These are phyloP conservation scores for Conticribra weissflogii DNA, from an alignment of 108 stramenopile genomes.

Conservation along the genomic window DNA sequence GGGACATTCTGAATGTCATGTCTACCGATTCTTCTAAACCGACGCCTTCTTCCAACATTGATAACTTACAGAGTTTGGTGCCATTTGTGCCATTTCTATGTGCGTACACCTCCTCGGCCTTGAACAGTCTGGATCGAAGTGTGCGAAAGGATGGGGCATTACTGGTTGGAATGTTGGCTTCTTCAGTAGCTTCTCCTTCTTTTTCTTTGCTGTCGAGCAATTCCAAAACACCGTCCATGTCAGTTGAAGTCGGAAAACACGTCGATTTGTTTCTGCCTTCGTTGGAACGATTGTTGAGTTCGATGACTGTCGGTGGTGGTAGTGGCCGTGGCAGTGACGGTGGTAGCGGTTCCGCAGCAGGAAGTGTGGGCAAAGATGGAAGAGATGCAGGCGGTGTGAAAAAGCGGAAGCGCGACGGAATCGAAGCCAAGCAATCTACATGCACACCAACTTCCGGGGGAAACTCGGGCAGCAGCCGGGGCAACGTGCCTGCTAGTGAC, in stretches of 20 bases:
- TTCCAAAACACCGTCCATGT: slow-evolving; percentile 9
- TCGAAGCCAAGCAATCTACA: slow-evolving; percentile 6
- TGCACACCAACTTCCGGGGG: background rate
- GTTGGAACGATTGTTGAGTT: slow-evolving; percentile 36
- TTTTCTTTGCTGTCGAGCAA: slow-evolving; percentile 20
- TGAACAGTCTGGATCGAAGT: slow-evolving; percentile 75
- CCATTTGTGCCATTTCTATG: slow-evolving; percentile 71
- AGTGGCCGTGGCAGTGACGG: background rate
- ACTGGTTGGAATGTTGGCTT: slow-evolving; percentile 54
- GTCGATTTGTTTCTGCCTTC: slow-evolving; percentile 38
- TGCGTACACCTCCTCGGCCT: slow-evolving; percentile 71
- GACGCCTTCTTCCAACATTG: background rate
- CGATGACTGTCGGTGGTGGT: slow-evolving; percentile 34
- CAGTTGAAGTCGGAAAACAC: slow-evolving; percentile 35
- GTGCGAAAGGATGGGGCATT: slow-evolving; percentile 66
- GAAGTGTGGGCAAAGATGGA: background rate
- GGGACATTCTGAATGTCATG: slow-evolving; percentile 44
- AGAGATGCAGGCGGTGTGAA: slow-evolving; percentile 19
- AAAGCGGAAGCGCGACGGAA: slow-evolving; percentile 40
- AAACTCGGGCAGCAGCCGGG: background rate
- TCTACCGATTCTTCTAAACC: slow-evolving; percentile 5
- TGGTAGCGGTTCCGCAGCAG: background rate
- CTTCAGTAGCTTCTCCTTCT: slow-evolving; percentile 39
- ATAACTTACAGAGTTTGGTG: slow-evolving; percentile 30
- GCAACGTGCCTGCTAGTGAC: slow-evolving; percentile 28